Evolutionary conservation across 805 yeast species (phyloP), one percentile per base, ranked within the genome.

Genomic region (Yamadazyma akitaensis): DNA sequence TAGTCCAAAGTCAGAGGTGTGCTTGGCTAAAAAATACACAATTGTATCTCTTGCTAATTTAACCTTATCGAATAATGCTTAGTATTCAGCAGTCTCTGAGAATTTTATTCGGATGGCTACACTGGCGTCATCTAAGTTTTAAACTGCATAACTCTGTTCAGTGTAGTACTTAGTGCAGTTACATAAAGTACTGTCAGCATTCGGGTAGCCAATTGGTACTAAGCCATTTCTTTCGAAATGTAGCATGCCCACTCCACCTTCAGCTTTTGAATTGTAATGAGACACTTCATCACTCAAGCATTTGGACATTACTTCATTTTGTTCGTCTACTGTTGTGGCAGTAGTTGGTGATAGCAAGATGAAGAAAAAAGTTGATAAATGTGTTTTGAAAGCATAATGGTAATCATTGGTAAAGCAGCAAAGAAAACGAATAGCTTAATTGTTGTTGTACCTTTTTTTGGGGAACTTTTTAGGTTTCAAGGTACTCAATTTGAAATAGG

Each of bases 211-310:
- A 14, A 16, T 33, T 33, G 19, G 19, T 33, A 6, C 37, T 33
- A 17, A 33, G 37, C 6, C 37, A 33, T 33, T 8, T 33, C 37
- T 33, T 16, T 33, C 17, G 37, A 33, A 8, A n/a, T 33, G 10
- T n/a, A 33, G n/a, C 37, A 33, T 33, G 19, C 37, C 37, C n/a
- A 33, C 37, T 33, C 37, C 37, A 30, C 14, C 37, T 33, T 33
- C 37, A 16, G 37, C 37, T 8, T 19, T 33, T 33, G n/a, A 8
- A 10, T 33, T 33, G 37, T 33, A 33, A 4, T 33, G 6, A 7
- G 37, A 33, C 37, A n/a, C 37, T 19, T 33, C 37, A n/a, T 17
- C 37, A 33, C 19, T 10, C n/a, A 33, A 33, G n/a, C 37, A 33
- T 3, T 33, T 33, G n/a, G 37, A 33, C 37, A 16, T 8, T 33